These are phyloP conservation scores for Primulina huaijiensis DNA, from an alignment of 257 asterid genomes.

Conservation along the genomic window DNA sequence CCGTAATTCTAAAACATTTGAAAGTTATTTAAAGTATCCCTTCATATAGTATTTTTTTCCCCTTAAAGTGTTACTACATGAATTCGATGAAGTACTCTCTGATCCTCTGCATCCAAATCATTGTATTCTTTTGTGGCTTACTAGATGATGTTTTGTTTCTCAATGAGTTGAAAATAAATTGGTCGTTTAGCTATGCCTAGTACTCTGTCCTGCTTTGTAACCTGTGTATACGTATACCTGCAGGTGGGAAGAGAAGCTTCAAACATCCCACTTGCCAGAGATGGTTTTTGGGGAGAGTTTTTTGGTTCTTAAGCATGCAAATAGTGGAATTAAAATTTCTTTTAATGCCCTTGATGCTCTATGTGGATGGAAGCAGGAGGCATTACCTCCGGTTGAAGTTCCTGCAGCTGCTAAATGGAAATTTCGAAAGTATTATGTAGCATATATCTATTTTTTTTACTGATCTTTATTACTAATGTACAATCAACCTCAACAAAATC, in stretches of 20 bases:
- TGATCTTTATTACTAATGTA: background rate
- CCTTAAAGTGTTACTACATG: slow-evolving; percentile 4
- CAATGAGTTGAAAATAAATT: background rate
- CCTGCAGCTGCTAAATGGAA: slow-evolving; percentile 99
- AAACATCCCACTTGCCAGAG: slow-evolving; percentile 87
- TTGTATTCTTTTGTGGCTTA: slow-evolving; percentile 11
- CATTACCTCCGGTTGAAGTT: slow-evolving; percentile 95
- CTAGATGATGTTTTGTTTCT: slow-evolving; percentile 6
- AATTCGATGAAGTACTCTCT: slow-evolving; percentile 1
- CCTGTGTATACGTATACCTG: slow-evolving; percentile 22
- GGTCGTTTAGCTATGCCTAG: slow-evolving; percentile 6
- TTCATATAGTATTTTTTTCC: background rate
- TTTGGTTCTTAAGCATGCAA: slow-evolving; percentile 65
- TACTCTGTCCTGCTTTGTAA: slow-evolving; percentile 13
- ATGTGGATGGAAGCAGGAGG: slow-evolving; percentile 85
- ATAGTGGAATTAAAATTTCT: slow-evolving; percentile 59
- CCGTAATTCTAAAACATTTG: background rate
- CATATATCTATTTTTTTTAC: slow-evolving; percentile 7
- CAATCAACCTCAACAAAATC: background rate
- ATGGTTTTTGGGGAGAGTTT: slow-evolving; percentile 95
- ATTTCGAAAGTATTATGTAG: slow-evolving; percentile 56
- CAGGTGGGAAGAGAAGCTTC: slow-evolving; percentile 96
- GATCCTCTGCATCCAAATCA: background rate
- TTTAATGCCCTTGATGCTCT: slow-evolving; percentile 93
- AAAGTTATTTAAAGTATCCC: background rate